Conservation (phyloP, 345 rosid genomes). For the Pseudoturritis turrita region DNA sequence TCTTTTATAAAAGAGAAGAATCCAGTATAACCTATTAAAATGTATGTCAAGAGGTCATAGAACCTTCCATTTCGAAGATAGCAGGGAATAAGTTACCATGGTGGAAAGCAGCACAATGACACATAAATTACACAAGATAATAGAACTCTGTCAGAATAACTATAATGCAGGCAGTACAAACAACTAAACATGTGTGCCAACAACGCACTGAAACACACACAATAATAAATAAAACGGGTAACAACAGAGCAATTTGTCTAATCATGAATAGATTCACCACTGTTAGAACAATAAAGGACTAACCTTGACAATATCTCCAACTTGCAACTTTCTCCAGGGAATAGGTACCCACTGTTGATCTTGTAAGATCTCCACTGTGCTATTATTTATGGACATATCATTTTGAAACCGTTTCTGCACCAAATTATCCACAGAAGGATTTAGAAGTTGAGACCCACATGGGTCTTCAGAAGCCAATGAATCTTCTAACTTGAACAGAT, state of each 20-base stretch:
- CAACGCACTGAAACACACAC: background rate
- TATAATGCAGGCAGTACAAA: background rate
- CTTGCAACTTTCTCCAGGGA: slow-evolving; percentile 96
- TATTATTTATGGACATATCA: slow-evolving; percentile 86
- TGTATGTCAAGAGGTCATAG: background rate
- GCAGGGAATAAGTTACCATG: background rate
- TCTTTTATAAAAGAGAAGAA: background rate
- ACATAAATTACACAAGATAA: background rate
- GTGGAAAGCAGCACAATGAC: slow-evolving; percentile 3
- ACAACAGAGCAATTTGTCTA: background rate
- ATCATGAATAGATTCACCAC: background rate
- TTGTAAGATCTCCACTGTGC: slow-evolving; percentile 73
- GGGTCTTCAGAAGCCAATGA: background rate
- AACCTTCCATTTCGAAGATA: background rate
- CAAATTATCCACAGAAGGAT: slow-evolving; percentile 19
- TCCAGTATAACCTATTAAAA: background rate
- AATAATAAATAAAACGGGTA: background rate
- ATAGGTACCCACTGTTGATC: slow-evolving; percentile 72
- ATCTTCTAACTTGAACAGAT: background rate
- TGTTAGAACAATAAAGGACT: slow-evolving; percentile 26
- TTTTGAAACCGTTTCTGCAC: slow-evolving; percentile 96
- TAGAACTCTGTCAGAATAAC: slow-evolving; percentile 4
- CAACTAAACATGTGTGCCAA: background rate
- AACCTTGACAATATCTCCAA: slow-evolving; percentile 94
- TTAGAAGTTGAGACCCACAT: slow-evolving; percentile 14